phyloP scores from a whole-genome alignment of 805 yeast genomes.

The Candida rishiriensis region DNA sequence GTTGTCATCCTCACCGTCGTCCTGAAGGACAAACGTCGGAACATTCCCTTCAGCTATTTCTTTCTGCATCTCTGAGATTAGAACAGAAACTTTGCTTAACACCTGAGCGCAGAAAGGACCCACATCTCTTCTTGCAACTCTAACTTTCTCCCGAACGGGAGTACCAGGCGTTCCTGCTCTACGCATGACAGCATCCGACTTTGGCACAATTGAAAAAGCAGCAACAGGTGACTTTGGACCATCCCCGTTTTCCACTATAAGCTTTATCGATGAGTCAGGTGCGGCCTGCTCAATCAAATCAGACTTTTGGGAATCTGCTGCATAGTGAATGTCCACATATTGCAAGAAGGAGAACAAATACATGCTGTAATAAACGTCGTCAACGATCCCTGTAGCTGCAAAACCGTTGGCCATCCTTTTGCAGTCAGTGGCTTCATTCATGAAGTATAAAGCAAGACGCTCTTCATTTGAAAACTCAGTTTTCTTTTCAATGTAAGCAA shows the following conservation, averaged over 20 bases:
- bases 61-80: constrained; percentile 19
- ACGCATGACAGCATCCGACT: constrained; percentile 2
- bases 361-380: constrained; percentile 63
- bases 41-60: constrained; percentile 21
- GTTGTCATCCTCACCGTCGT: constrained; percentile 2
- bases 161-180: constrained; percentile 12
- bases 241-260: not conserved
- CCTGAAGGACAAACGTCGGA: constrained; percentile 15
- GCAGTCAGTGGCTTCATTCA: constrained; percentile 53
- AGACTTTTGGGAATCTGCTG: not conserved
- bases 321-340: constrained; percentile 11
- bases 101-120: constrained; percentile 32
- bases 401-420: constrained; percentile 74
- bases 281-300: constrained; percentile 5
- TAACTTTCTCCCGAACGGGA: constrained; percentile 31
- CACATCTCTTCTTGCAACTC: constrained; percentile 47
- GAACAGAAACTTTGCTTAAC: constrained; percentile 14
- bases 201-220: constrained; percentile 1
- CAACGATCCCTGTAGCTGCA: constrained; percentile 71
- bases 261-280: not conserved
- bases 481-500: constrained; percentile 16
- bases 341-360: constrained; percentile 46
- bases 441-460: constrained; percentile 36
- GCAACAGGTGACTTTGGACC: not conserved
- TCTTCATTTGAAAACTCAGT: constrained; percentile 35